Conservation (phyloP, 2,329 filamentous ascomycete genomes). For the Colletotrichum incanum region DNA sequence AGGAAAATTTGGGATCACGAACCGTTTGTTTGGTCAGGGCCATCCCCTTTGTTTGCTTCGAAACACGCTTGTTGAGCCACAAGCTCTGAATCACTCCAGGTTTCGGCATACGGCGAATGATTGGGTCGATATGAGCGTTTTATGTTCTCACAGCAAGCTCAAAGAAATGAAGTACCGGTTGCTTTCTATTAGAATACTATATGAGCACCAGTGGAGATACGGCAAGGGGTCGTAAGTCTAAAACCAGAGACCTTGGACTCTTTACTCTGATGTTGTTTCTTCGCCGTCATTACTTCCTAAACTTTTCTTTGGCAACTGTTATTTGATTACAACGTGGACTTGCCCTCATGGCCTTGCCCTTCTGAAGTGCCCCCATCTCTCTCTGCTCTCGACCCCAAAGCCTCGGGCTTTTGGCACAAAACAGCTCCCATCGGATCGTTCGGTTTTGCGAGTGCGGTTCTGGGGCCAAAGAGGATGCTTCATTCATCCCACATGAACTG, state of each 20-base stretch:
- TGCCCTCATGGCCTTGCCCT: too few species aligned
- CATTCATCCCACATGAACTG: background rate
- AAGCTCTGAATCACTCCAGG: background rate
- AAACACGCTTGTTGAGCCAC: background rate
- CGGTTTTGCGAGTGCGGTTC: background rate
- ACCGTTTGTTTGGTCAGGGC: background rate
- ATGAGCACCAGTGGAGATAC: too few species aligned
- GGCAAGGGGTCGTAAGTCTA: background rate
- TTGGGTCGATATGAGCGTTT: background rate
- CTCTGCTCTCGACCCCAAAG: too few species aligned
- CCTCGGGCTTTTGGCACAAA: background rate
- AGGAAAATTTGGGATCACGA: accelerated
- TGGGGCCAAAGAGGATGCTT: background rate
- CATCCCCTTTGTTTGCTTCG: background rate
- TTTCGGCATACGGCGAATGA: background rate
- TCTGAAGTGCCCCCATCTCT: too few species aligned
- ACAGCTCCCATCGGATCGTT: background rate
- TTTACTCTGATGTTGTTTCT: too few species aligned
- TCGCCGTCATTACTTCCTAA: background rate
- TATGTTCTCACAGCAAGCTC: background rate
- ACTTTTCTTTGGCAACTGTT: background rate
- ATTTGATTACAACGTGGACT: too few species aligned
- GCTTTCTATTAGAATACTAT: background rate
- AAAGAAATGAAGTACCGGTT: background rate
- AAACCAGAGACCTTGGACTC: background rate